Evolutionary conservation across 257 asterid species (phyloP), one percentile per base, ranked within the genome.

Genomic region (Solanum virginianum): DNA sequence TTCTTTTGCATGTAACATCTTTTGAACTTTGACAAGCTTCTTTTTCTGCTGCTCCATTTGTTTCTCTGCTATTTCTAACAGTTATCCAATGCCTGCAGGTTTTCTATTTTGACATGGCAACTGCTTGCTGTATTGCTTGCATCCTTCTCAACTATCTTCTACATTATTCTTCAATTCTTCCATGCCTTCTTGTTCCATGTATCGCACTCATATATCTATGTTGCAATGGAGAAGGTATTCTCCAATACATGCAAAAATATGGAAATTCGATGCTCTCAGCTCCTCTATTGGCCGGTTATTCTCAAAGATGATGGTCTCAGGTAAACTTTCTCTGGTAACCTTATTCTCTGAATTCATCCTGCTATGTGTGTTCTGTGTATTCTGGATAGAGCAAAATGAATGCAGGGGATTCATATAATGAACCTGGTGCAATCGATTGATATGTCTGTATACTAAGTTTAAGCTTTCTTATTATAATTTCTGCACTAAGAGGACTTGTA

Each of bases 211-310:
- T 80, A 57, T 86, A 55, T 93, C 51, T 85, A 87, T 87, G 74
- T 68, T 39, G 47, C 90, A 56, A 69, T 91, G 82, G 85, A 84
- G 80, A 91, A 90, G 71, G 84, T 90, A 84, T 93, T 97, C 88
- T 59, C 87, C 89, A 93, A 89, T 84, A 85, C 98, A 68, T 84
- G 89, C 86, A 88, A 89, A 88, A 92, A 84, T 92, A 84, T 95
- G 60, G 90, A 89, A 85, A 88, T 90, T 45, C 95, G 93, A 75
- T 93, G 96, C 91, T 92, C 93, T 70, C 98, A 95, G 85, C 88
- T 97, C 81, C 87, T 94, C 85, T 91, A 93, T 89, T 97, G 99
- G 99, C 98, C 99, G 26, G 85, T 94, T 88, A 86, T 89, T 86
- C 97, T 94, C 88, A 95, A 88, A 87, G 92, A 92, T 91, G 90